Conservation (phyloP, 106 monocot genomes). For the Apostasia ramifera region DNA sequence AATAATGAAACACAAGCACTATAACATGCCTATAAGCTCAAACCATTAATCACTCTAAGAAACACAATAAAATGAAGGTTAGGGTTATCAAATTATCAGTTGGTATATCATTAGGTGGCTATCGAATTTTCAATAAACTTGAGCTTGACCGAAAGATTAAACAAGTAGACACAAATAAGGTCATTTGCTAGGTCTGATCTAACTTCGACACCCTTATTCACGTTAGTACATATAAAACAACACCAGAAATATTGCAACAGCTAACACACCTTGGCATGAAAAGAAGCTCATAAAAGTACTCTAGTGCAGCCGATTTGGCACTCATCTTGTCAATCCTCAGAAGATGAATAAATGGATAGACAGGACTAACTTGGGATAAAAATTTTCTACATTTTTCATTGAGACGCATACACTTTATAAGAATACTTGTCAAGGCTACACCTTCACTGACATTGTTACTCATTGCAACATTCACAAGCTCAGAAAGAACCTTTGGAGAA, state of each 20-base stretch:
- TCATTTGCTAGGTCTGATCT: no score
- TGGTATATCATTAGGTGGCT: no score
- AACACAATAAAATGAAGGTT: no score
- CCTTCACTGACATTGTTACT: constrained; percentile 71
- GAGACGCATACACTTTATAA: constrained; percentile 82
- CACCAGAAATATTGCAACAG: not conserved
- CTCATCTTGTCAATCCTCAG: constrained; percentile 42
- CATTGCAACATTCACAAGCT: constrained; percentile 72
- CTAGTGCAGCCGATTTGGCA: constrained; percentile 73
- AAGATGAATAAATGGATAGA: constrained; percentile 78
- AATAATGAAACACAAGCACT: no score
- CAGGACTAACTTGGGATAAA: constrained; percentile 74
- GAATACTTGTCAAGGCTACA: constrained; percentile 60
- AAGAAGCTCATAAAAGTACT: constrained; percentile 95
- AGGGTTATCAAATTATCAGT: no score
- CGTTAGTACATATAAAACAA: no score
- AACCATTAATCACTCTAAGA: no score
- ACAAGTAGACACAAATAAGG: no score
- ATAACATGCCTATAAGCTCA: no score
- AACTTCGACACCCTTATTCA: no score
- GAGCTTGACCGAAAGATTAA: no score
- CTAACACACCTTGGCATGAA: constrained; percentile 72
- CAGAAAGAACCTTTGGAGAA: constrained; percentile 63
- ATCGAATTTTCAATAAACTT: no score
- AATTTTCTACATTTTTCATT: constrained; percentile 86